Conservation (phyloP, 441 rosid genomes). For the Populus trichocarpa region DNA sequence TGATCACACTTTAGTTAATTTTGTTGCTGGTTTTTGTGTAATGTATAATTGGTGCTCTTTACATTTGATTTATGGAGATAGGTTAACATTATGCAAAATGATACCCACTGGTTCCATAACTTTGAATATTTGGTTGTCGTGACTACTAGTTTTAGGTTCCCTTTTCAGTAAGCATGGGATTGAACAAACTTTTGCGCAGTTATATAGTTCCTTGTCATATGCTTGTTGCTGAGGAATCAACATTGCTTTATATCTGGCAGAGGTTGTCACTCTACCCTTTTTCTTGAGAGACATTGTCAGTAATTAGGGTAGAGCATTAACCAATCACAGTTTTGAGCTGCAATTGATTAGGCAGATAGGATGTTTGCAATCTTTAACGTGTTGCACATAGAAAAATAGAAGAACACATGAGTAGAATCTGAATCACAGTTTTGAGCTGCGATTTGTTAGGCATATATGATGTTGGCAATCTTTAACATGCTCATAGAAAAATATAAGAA, state of each 20-base stretch:
- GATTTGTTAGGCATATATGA: too few species aligned
- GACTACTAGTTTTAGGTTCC: neutral
- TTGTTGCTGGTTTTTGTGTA: neutral
- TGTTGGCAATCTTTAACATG: too few species aligned
- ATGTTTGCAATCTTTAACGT: too few species aligned
- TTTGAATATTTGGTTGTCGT: neutral
- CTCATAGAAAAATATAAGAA: too few species aligned
- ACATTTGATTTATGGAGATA: neutral
- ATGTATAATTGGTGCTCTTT: neutral
- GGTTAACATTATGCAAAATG: neutral
- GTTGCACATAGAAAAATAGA: too few species aligned
- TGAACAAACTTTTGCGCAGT: neutral
- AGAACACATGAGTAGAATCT: too few species aligned
- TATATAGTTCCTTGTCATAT: neutral
- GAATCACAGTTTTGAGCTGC: too few species aligned
- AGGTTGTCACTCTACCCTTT: neutral
- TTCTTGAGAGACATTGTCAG: neutral
- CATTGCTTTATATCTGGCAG: neutral
- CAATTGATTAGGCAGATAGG: neutral
- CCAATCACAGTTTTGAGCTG: neutral
- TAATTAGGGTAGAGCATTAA: neutral
- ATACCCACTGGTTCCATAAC: neutral
- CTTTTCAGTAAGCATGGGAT: neutral
- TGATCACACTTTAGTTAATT: neutral
- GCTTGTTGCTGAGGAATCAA: neutral